Percentiles rank a stretch among this genome's conserved stretches.
These are phyloP conservation scores for Tetracladium marchalianum DNA, from an alignment of 495 filamentous ascomycete genomes.

Conservation along the genomic window DNA sequence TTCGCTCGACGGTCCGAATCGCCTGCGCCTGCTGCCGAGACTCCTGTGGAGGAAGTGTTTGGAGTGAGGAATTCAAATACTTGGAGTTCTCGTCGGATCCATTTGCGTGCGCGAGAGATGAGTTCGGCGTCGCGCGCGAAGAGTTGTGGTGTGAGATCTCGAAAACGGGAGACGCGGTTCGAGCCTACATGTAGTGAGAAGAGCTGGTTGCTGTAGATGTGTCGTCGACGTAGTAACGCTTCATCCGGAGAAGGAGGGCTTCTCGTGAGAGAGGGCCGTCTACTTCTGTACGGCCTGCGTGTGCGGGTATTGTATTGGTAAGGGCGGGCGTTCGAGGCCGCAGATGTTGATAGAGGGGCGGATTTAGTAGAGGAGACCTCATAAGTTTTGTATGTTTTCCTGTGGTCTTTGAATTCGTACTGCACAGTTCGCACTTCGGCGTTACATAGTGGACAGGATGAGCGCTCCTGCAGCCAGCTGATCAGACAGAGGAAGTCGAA, in stretches of 20 bases:
- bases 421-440: slow-evolving; percentile 54
- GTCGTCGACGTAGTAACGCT: slow-evolving; percentile 55
- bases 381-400: slow-evolving; percentile 37
- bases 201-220: slow-evolving; percentile 66
- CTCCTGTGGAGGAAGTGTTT: slow-evolving; percentile 18
- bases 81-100: slow-evolving; percentile 78
- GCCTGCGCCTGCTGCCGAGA: too few relatives aligned
- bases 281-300: slow-evolving; percentile 16
- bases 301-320: slow-evolving; percentile 7
- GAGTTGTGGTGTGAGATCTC: slow-evolving; percentile 57
- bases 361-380: slow-evolving; percentile 32
- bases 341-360: slow-evolving; percentile 12
- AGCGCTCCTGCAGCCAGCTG: slow-evolving; percentile 63
- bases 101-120: slow-evolving; percentile 72
- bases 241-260: slow-evolving; percentile 29
- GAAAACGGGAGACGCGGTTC: slow-evolving; percentile 68
- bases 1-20: slow-evolving; percentile 42
- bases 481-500: slow-evolving; percentile 81
- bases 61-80: slow-evolving; percentile 67
- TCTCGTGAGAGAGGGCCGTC: slow-evolving; percentile 18
- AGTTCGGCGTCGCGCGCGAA: slow-evolving; percentile 58
- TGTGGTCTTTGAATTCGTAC: slow-evolving; percentile 43
- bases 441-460: slow-evolving; percentile 75
- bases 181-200: slow-evolving; percentile 81
- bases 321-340: slow-evolving; percentile 4